Evolutionary conservation across 1,284 basidiomycete genomes (phyloP).

Genomic region (Ganoderma meredithae): DNA sequence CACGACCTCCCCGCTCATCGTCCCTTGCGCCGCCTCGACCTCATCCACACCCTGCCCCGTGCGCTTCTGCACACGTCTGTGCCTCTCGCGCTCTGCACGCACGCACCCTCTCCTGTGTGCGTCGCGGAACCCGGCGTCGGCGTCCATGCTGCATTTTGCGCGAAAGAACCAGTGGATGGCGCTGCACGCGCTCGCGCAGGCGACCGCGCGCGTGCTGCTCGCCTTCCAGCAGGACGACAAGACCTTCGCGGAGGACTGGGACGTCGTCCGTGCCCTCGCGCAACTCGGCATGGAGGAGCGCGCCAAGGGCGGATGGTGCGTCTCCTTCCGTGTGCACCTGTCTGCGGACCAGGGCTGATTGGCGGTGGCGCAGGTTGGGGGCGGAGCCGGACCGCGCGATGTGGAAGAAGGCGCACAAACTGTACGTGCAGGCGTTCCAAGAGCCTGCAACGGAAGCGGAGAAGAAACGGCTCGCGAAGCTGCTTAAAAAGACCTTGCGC

Average conservation of each 20-base stretch:
- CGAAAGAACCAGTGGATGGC: slow-evolving; percentile 73
- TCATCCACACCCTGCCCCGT: slow-evolving; percentile 59
- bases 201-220: slow-evolving; percentile 69
- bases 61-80: slow-evolving; percentile 83
- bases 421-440: slow-evolving; percentile 67
- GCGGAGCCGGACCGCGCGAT: slow-evolving; percentile 63
- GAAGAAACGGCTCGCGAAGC: slow-evolving; percentile 61
- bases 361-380: slow-evolving; percentile 34
- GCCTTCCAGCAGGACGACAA: slow-evolving; percentile 55
- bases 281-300: slow-evolving; percentile 73
- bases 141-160: slow-evolving; percentile 67
- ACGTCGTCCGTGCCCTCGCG: slow-evolving; percentile 59
- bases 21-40: slow-evolving; percentile 56
- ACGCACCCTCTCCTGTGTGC: slow-evolving; percentile 81
- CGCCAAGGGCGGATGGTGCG: slow-evolving; percentile 59
- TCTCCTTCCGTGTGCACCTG: no score
- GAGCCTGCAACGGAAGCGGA: slow-evolving; percentile 55
- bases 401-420: slow-evolving; percentile 68
- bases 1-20: slow-evolving; percentile 53
- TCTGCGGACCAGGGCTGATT: no score
- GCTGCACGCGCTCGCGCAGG: slow-evolving; percentile 74
- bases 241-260: slow-evolving; percentile 55
- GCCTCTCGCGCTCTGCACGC: slow-evolving; percentile 64
- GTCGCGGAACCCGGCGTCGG: slow-evolving; percentile 73
- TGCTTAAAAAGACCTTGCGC: slow-evolving; percentile 64